Evolutionary conservation across 208 protist species (phyloP), one percentile per base, ranked within the genome.

Genomic region (Leishmania tarentolae): DNA sequence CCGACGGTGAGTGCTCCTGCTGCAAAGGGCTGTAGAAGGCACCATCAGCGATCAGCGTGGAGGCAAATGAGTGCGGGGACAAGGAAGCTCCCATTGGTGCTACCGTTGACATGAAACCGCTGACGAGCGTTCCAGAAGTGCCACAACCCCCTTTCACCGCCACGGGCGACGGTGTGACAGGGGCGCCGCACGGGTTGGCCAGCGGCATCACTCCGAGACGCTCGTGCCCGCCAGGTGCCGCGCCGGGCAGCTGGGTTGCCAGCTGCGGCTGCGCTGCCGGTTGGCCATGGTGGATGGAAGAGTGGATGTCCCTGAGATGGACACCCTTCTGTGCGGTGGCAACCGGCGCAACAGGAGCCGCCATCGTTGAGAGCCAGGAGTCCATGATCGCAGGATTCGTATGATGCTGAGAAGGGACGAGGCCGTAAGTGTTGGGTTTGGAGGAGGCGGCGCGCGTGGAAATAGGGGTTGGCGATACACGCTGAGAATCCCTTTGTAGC

Each of bases 311-410:
- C 61, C 81, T 84, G 13, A 90, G 83, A 17, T 86, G 81, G 24
- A 86, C 72, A 4, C 86, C 86, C 75, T 87, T 90, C 46, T 65
- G 76, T 24, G 84, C 86, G 44, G 86, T 80, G 4, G 79, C 77
- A 6, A 90, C 79, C 65, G 85, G 86, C 31, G 81, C 63, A 21
- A 79, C 70, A 0, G 57, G 35, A 3, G 81, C 70, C 37, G 81
- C 59, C 13, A 70, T 47, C 8, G 75, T n/a, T 15, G 76, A 78
- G 76, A 84, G 28, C 81, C 81, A 80, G 50, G 65, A 80, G 70
- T 84, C 81, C 0, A 84, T 46, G 0, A 24, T 35, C 7, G 66
- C 66, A 0, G 81, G 81, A 31, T 84, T 75, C 7, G 74, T 44
- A 63, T 80, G 77, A 19, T 35, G 61, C 65, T 75, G 61, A 37